Evolutionary conservation across 306 rosid species (phyloP).

Genomic region (Ceratonia siliqua): DNA sequence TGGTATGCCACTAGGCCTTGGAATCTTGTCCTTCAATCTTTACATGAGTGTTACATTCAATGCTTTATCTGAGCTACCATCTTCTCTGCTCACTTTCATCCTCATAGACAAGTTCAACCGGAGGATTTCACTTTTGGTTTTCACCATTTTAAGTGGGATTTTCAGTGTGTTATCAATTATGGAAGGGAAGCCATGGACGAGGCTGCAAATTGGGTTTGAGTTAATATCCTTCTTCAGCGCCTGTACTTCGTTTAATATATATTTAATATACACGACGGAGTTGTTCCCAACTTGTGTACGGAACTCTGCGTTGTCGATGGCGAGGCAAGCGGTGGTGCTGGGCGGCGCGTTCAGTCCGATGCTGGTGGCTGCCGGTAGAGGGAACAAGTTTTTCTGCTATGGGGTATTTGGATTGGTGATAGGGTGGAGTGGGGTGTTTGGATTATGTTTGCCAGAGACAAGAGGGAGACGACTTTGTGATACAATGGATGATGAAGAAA

Average conservation of each 20-base stretch:
- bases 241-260: constrained; percentile 43
- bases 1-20: constrained; percentile 72
- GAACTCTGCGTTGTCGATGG: constrained; percentile 66
- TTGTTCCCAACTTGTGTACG: constrained; percentile 68
- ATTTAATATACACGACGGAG: constrained; percentile 54
- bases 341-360: constrained; percentile 62
- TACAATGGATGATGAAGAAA: constrained; percentile 64
- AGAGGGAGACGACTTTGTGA: constrained; percentile 56
- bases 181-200: constrained; percentile 23
- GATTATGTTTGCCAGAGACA: constrained; percentile 57
- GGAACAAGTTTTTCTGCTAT: constrained; percentile 41
- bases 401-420: constrained; percentile 65
- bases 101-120: constrained; percentile 51
- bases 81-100: constrained; percentile 38
- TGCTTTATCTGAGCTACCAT: constrained; percentile 65
- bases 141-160: constrained; percentile 42
- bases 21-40: constrained; percentile 45
- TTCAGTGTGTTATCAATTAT: constrained; percentile 49
- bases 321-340: constrained; percentile 68
- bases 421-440: constrained; percentile 51
- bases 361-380: constrained; percentile 55
- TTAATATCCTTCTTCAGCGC: constrained; percentile 59
- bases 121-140: constrained; percentile 35
- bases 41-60: constrained; percentile 62
- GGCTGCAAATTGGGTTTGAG: constrained; percentile 51